Evolutionary conservation across 768 basidiomycete genomes (phyloP).

Genomic region (Mrakia frigida): DNA sequence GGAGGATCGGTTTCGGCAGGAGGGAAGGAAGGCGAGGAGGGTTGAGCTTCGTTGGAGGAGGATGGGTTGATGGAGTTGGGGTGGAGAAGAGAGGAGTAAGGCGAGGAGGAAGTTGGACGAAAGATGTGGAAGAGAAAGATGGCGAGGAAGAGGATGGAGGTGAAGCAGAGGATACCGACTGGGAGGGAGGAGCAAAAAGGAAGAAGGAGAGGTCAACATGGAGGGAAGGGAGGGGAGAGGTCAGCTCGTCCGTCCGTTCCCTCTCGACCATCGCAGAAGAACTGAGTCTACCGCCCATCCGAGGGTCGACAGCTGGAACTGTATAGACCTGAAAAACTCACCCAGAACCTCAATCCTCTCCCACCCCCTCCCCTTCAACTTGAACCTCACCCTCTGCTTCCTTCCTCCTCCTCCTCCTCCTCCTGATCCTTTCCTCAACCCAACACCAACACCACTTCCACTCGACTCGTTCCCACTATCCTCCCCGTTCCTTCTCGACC

Average conservation of each 20-base stretch:
- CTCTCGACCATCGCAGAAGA: not conserved
- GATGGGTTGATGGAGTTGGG: not conserved
- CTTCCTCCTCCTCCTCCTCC: not conserved
- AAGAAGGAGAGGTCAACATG: too few relatives aligned
- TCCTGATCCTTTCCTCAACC: not conserved
- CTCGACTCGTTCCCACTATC: not conserved
- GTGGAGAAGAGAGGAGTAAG: not conserved
- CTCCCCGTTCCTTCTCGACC: not conserved
- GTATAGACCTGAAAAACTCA: not conserved
- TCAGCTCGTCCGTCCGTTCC: not conserved
- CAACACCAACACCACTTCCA: not conserved
- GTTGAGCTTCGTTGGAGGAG: not conserved
- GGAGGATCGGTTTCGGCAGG: not conserved
- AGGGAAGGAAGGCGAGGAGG: too few relatives aligned
- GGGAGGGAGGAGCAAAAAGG: too few relatives aligned
- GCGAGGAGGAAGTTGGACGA: not conserved
- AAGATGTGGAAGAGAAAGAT: not conserved
- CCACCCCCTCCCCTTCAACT: not conserved
- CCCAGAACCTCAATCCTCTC: not conserved
- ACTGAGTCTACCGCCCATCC: too few relatives aligned
- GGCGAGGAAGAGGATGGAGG: not conserved
- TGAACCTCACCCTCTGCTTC: not conserved
- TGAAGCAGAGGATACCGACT: constrained; percentile 1
- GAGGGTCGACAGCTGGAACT: too few relatives aligned
- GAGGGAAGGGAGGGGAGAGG: not conserved